A percentile compares a stretch with the other conserved stretches of the same genome.
These are phyloP conservation scores for Apocynum venetum DNA, from an alignment of 257 asterid genomes.

Conservation along the genomic window DNA sequence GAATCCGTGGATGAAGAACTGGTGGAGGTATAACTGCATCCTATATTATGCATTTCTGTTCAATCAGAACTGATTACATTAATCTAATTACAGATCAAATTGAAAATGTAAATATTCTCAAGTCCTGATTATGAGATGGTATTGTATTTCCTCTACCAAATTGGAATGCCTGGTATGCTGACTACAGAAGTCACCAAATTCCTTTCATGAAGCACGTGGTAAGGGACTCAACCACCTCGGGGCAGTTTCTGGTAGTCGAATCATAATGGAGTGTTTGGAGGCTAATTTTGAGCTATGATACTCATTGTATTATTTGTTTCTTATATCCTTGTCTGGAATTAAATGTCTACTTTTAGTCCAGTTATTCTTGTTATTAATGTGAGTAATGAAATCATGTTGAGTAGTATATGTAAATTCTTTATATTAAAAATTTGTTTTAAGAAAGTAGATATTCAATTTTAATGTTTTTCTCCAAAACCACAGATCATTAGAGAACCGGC, in stretches of 20 bases:
- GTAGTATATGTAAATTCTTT: too few species aligned
- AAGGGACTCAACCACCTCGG: too few species aligned
- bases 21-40: constrained; percentile 53
- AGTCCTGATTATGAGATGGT: background rate
- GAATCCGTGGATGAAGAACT: constrained; percentile 80
- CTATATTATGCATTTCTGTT: background rate
- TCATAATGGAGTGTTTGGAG: background rate
- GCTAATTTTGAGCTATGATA: background rate
- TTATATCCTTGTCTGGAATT: too few species aligned
- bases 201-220: background rate
- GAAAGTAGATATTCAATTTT: background rate
- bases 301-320: too few species aligned
- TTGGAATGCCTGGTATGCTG: background rate
- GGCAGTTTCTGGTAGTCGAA: too few species aligned
- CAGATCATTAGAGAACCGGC: constrained; percentile 87
- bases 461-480: background rate
- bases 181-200: background rate
- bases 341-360: too few species aligned
- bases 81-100: background rate
- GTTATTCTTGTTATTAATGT: too few species aligned
- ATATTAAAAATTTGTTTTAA: too few species aligned
- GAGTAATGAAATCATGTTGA: too few species aligned
- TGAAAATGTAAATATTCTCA: background rate
- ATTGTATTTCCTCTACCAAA: too few species aligned
- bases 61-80: background rate